phyloP scores from a whole-genome alignment of 176 grass and related monocot species.

The Metroxylon sagu region DNA sequence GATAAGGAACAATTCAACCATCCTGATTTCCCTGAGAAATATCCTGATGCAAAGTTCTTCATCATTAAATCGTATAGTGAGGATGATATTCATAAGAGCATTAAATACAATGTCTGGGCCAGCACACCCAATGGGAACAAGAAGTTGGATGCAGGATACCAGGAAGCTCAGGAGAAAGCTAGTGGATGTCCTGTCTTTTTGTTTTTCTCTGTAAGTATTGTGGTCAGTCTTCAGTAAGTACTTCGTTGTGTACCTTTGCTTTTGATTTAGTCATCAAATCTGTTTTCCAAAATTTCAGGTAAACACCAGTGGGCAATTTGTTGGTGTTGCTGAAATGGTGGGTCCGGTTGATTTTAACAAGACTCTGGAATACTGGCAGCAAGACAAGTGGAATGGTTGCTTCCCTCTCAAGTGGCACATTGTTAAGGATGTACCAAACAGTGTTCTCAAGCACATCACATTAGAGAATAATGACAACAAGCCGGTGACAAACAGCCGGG shows the following conservation, averaged over 20 bases:
- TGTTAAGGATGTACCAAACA: conserved; percentile 91
- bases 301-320: conserved; percentile 90
- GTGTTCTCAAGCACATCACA: conserved; percentile 81
- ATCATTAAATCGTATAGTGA: conserved; percentile 92
- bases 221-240: not conserved
- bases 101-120: conserved; percentile 89
- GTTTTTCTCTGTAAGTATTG: conserved; percentile 82
- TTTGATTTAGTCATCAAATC: not conserved
- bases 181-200: conserved; percentile 76
- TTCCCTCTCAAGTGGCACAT: conserved; percentile 91
- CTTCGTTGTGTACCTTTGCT: not conserved
- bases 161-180: conserved; percentile 63
- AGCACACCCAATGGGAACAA: conserved; percentile 98
- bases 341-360: conserved; percentile 90
- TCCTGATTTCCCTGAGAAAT: conserved; percentile 49
- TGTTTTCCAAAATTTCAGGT: conserved; percentile 35
- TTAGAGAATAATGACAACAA: conserved; percentile 97
- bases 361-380: conserved; percentile 94
- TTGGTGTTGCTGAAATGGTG: conserved; percentile 86
- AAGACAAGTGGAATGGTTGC: conserved; percentile 96
- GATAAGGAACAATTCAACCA: conserved; percentile 64
- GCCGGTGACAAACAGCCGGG: conserved; percentile 89
- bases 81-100: conserved; percentile 98
- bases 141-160: conserved; percentile 84
- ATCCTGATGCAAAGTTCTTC: conserved; percentile 82